These are phyloP conservation scores for Botryotinia narcissicola DNA, from an alignment of 2,329 filamentous ascomycete genomes.

Conservation along the genomic window DNA sequence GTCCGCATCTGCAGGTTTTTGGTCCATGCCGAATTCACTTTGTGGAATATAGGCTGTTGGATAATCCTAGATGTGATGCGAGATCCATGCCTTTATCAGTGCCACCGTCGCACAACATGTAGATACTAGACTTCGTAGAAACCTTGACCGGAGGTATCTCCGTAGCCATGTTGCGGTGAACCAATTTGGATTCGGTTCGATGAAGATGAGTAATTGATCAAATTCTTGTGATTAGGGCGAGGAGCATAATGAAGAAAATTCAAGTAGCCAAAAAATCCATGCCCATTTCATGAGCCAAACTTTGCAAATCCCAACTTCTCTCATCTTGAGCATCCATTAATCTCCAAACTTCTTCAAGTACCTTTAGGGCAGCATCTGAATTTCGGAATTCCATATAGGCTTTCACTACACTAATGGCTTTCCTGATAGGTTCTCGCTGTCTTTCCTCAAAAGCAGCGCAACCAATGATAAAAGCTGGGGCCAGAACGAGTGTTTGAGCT, in stretches of 20 bases:
- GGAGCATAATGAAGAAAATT: slow-evolving; percentile 11
- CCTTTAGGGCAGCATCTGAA: slow-evolving; percentile 51
- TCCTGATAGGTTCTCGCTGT: slow-evolving; percentile 53
- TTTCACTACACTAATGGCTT: slow-evolving; percentile 50
- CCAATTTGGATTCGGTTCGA: background rate
- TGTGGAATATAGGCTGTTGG: background rate
- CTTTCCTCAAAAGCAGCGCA: slow-evolving; percentile 54
- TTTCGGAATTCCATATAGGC: slow-evolving; percentile 61
- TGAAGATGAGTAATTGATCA: background rate
- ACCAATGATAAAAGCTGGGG: slow-evolving; percentile 60
- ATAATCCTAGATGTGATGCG: background rate
- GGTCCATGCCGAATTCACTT: background rate
- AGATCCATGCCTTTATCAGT: background rate
- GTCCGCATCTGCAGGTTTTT: background rate
- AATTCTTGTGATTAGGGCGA: background rate
- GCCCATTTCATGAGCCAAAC: slow-evolving; percentile 50
- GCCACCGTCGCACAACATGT: background rate
- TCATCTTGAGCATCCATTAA: slow-evolving; percentile 59
- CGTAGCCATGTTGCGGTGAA: background rate
- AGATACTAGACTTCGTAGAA: background rate
- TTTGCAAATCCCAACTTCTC: slow-evolving; percentile 63
- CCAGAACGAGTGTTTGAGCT: slow-evolving; percentile 56
- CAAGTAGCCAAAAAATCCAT: slow-evolving; percentile 52
- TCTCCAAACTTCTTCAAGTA: slow-evolving; percentile 59
- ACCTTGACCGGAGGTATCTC: background rate